Evolutionary conservation across 148 eudicot species (phyloP).

Genomic region (Vaccinium macrocarpon): DNA sequence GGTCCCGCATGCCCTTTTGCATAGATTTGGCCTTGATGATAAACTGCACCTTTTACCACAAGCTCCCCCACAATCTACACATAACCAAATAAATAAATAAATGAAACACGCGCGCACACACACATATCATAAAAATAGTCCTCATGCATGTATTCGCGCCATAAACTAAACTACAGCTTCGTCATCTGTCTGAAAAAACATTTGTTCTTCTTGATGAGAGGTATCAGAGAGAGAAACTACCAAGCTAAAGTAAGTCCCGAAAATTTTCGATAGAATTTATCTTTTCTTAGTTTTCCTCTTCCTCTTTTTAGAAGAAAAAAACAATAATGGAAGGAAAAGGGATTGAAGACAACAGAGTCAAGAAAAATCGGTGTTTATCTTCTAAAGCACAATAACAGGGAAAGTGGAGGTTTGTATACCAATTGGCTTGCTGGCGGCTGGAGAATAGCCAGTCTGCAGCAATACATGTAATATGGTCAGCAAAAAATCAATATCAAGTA

Average conservation of each 20-base stretch:
- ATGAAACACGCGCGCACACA: neutral
- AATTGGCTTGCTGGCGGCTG: neutral
- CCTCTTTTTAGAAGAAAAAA: neutral
- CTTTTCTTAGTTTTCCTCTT: neutral
- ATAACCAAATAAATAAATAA: neutral
- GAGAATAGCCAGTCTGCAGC: slow-evolving; percentile 22
- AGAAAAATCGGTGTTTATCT: neutral
- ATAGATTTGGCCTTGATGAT: slow-evolving; percentile 45
- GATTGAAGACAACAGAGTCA: neutral
- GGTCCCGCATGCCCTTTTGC: slow-evolving; percentile 63
- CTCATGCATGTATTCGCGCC: neutral
- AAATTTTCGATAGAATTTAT: neutral
- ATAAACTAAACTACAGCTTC: neutral
- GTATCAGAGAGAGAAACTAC: neutral
- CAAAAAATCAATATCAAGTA: neutral
- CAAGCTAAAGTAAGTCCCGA: neutral
- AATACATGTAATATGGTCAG: neutral
- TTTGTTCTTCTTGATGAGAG: neutral
- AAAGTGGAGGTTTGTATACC: slow-evolving; percentile 16
- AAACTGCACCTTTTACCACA: slow-evolving; percentile 45
- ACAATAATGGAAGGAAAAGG: neutral
- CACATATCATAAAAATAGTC: neutral
- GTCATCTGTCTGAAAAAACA: neutral
- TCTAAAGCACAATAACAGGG: neutral
- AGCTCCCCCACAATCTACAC: slow-evolving; percentile 48